Evolutionary conservation across 441 rosid species (phyloP).

Genomic region (Gossypium aridum): DNA sequence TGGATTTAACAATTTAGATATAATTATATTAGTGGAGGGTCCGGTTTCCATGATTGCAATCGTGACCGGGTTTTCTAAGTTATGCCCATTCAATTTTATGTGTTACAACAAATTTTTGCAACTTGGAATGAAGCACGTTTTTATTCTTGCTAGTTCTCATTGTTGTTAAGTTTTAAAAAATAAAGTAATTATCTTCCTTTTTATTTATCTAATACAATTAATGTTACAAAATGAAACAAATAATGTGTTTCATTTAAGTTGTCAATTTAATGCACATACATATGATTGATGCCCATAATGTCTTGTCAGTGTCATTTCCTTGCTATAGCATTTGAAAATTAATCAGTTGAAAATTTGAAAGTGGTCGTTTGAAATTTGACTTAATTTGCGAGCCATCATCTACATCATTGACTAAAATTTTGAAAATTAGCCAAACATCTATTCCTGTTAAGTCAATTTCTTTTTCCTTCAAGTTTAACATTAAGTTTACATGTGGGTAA

Average conservation of each 20-base stretch:
- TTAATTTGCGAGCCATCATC: not conserved
- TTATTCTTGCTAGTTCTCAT: not conserved
- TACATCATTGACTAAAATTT: not conserved
- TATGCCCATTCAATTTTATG: not conserved
- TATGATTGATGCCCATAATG: not conserved
- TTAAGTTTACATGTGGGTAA: not conserved
- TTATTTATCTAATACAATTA: not conserved
- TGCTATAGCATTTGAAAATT: not conserved
- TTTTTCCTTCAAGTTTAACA: not conserved
- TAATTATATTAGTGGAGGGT: conserved; percentile 22
- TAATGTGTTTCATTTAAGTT: not conserved
- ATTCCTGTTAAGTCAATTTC: not conserved
- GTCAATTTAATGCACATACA: not conserved
- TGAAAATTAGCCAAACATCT: not conserved
- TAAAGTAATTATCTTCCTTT: not conserved
- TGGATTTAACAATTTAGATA: conserved; percentile 9
- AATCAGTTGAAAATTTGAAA: not conserved
- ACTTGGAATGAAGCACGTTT: not conserved
- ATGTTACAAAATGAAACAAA: not conserved
- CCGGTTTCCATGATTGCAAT: conserved; percentile 19
- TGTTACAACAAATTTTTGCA: not conserved
- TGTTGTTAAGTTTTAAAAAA: not conserved
- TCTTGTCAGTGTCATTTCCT: conserved; percentile 6
- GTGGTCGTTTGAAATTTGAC: not conserved
- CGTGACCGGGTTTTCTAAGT: not conserved